Percentiles rank a stretch among this genome's conserved stretches.
Conservation (phyloP, 805 yeast genomes). For the Starmerella etchellsii region DNA sequence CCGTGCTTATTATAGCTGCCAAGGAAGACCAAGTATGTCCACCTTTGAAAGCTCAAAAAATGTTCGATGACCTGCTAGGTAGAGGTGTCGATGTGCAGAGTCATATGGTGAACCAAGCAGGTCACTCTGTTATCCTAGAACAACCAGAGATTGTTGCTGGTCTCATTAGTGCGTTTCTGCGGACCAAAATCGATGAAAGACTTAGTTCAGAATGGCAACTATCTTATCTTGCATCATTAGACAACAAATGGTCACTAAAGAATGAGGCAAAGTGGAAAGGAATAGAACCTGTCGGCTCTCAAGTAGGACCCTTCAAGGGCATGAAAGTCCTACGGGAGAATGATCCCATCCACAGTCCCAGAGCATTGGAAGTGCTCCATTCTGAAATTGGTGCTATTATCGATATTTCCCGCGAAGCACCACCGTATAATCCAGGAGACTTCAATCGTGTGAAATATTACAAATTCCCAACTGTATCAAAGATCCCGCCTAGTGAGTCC, state of each 20-base stretch:
- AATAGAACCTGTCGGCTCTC: slow-evolving; percentile 34
- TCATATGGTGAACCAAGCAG: slow-evolving; percentile 33
- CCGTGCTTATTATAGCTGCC: slow-evolving; percentile 48
- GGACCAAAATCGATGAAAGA: slow-evolving; percentile 37
- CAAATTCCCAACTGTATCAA: slow-evolving; percentile 67
- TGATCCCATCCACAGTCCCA: slow-evolving; percentile 50
- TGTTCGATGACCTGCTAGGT: not conserved
- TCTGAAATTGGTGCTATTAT: slow-evolving; percentile 46
- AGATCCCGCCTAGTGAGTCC: slow-evolving; percentile 53
- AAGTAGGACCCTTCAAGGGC: slow-evolving; percentile 40
- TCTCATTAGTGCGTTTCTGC: slow-evolving; percentile 44
- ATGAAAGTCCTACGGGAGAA: slow-evolving; percentile 64
- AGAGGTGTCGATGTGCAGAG: not conserved
- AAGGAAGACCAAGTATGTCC: slow-evolving; percentile 47
- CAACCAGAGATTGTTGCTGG: slow-evolving; percentile 56
- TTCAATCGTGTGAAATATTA: slow-evolving; percentile 44
- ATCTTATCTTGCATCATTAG: slow-evolving; percentile 37
- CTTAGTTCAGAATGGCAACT: slow-evolving; percentile 63
- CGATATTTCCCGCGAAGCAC: slow-evolving; percentile 52
- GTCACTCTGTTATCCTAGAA: slow-evolving; percentile 52
- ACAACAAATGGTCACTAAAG: slow-evolving; percentile 67
- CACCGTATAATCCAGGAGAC: slow-evolving; percentile 54
- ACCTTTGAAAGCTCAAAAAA: slow-evolving; percentile 26
- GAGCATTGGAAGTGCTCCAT: slow-evolving; percentile 36
- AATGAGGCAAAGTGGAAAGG: slow-evolving; percentile 61